Conservation (phyloP, 352 stramenopile genomes). For the Phytopythium ostracodes region DNA sequence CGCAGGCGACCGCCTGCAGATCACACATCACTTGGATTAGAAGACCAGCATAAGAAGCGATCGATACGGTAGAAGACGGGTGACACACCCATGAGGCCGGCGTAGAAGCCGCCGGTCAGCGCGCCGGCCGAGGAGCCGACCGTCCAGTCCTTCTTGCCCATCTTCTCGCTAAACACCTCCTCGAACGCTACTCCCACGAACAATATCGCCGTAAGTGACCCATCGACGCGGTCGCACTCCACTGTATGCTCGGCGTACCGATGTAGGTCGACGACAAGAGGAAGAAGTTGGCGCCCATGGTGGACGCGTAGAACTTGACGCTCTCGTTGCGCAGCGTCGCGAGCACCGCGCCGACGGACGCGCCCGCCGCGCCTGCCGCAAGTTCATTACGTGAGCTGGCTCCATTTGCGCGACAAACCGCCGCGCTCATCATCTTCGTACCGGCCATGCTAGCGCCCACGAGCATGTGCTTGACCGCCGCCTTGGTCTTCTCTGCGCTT, state of each 20-base stretch:
- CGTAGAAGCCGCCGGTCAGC: slow-evolving; percentile 73
- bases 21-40: too few species aligned
- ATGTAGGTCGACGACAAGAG: slow-evolving; percentile 84
- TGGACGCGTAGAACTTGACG: slow-evolving; percentile 76
- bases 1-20: slow-evolving; percentile 58
- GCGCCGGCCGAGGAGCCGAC: slow-evolving; percentile 49
- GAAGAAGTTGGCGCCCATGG: slow-evolving; percentile 86
- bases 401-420: neutral
- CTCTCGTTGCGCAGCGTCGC: slow-evolving; percentile 72
- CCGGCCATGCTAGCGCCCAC: slow-evolving; percentile 49
- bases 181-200: slow-evolving; percentile 44
- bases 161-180: slow-evolving; percentile 73
- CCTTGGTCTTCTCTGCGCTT: slow-evolving; percentile 57
- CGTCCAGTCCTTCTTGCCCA: slow-evolving; percentile 52
- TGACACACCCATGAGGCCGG: slow-evolving; percentile 49
- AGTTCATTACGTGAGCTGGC: too few species aligned
- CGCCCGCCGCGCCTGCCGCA: slow-evolving; percentile 46
- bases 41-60: too few species aligned
- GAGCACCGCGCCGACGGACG: slow-evolving; percentile 49
- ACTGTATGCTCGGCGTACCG: slow-evolving; percentile 19
- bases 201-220: neutral
- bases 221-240: neutral
- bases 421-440: slow-evolving; percentile 4
- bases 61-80: too few species aligned
- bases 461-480: slow-evolving; percentile 65